Conservation (phyloP, 129 eudicot genomes). For the Saussurea involucrata region DNA sequence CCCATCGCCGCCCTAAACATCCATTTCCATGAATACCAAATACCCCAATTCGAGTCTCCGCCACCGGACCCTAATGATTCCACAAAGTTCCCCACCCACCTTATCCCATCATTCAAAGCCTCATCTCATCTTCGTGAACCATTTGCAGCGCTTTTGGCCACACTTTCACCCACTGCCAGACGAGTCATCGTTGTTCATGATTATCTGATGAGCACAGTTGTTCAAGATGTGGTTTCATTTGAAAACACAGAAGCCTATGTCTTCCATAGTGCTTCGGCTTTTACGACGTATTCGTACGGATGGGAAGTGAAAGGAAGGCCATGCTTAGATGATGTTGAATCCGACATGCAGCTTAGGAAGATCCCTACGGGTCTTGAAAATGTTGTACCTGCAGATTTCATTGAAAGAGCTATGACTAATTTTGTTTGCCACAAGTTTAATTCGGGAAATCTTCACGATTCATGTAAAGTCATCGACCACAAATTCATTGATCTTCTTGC, state of each 20-base stretch:
- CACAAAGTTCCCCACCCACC: constrained; percentile 40
- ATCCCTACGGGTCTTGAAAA: constrained; percentile 21
- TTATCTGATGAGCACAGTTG: constrained; percentile 36
- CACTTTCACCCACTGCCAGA: constrained; percentile 20
- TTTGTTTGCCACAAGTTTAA: neutral
- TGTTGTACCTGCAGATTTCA: constrained; percentile 13
- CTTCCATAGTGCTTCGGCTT: constrained; percentile 50
- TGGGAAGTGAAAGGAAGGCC: constrained; percentile 35
- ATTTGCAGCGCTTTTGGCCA: constrained; percentile 23
- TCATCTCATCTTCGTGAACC: constrained; percentile 47
- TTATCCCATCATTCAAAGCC: constrained; percentile 31
- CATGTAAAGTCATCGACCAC: constrained; percentile 28
- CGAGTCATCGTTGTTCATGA: constrained; percentile 56
- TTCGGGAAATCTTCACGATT: constrained; percentile 27
- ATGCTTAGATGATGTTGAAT: constrained; percentile 8
- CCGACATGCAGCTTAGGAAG: constrained; percentile 5
- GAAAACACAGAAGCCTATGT: constrained; percentile 43
- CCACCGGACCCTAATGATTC: constrained; percentile 39
- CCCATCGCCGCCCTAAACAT: constrained; percentile 19
- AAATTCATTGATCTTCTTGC: constrained; percentile 26
- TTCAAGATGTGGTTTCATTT: constrained; percentile 47
- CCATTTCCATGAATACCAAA: constrained; percentile 41
- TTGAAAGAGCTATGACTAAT: neutral
- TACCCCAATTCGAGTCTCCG: constrained; percentile 35
- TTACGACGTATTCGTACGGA: neutral